Evolutionary conservation across 805 yeast genomes (phyloP), one percentile per base, ranked within the genome.

Genomic region (Kodamaea nitidulidarum): DNA sequence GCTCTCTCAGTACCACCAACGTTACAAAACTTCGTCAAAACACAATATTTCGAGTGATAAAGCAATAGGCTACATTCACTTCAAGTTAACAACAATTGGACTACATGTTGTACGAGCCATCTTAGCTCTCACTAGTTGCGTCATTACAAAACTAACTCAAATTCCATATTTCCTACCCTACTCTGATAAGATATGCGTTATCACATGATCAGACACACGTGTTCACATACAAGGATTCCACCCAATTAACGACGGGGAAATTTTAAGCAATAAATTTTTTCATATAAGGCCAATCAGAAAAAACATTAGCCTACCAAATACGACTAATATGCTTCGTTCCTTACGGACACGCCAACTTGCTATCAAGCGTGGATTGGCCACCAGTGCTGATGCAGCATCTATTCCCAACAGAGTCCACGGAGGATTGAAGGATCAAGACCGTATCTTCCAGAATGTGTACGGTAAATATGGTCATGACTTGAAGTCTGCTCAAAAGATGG

Each of bases 371-470:
- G 50, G 62, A 17, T 62, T 69, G 51, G 77, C 76, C 29, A 67
- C 78, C 31, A 64, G 55, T 35, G 73, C 76, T 30, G 74, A 71
- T 43, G 62, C 70, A 9, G 71, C 73, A 4, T 65, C 71, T 36
- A 70, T 60, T 46, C 78, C 79, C 17, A 67, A 71, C 55, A 60
- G 83, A 44, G 63, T 67, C 30, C 76, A 79, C 54, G 95, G 95
- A 22, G 91, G 90, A 9, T 73, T 86, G 48, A 73, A 75, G 51
- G 95, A 86, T 65, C 80, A 76, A 60, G 95, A 86, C 66, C 78
- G 95, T 54, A 87, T 86, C 51, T 86, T 86, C 65, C 95, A 87
- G 65, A 86, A 86, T 63, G 71, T 86, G 36, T 84, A 86, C 63
- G 81, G 80, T 40, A 76, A 71, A 45, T 83, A 82, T 60, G 93